These are phyloP conservation scores for Saitozyma podzolica DNA, from an alignment of 768 basidiomycete species.

Conservation along the genomic window DNA sequence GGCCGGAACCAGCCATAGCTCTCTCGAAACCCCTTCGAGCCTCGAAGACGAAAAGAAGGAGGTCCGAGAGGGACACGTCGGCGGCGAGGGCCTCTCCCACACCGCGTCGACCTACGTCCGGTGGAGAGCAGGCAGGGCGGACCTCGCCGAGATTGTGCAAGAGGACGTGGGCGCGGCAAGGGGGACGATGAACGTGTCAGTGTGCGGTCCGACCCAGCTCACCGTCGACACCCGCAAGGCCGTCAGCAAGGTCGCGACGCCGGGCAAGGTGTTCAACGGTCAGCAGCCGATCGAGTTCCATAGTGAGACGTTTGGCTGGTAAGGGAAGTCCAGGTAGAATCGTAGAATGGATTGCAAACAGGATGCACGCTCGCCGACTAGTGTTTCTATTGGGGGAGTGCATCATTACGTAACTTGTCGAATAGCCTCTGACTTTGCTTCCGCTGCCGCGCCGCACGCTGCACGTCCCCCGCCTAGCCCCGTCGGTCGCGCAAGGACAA, in stretches of 20 bases:
- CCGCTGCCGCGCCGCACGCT: no score
- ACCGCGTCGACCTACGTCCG: slow-evolving; percentile 3
- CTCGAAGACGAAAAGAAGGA: neutral
- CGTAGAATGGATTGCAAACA: no score
- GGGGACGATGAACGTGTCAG: slow-evolving; percentile 34
- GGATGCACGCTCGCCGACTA: no score
- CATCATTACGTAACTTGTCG: no score
- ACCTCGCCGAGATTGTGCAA: slow-evolving; percentile 13
- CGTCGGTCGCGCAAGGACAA: no score
- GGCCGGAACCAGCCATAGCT: neutral
- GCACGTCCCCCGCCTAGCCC: no score
- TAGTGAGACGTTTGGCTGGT: no score
- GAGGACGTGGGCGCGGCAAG: slow-evolving; percentile 12
- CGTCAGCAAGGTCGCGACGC: slow-evolving; percentile 18
- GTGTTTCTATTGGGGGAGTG: no score
- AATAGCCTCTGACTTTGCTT: no score
- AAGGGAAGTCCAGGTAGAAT: no score
- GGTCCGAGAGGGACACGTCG: slow-evolving; percentile 1
- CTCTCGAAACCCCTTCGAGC: no score
- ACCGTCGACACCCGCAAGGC: slow-evolving; percentile 22
- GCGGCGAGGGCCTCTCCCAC: slow-evolving; percentile 5
- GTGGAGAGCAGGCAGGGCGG: slow-evolving; percentile 25
- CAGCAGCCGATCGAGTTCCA: no score
- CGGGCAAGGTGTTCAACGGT: slow-evolving; percentile 10
- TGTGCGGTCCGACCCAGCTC: slow-evolving; percentile 34